Evolutionary conservation across 148 eudicot species (phyloP).

Genomic region (Silene latifolia): DNA sequence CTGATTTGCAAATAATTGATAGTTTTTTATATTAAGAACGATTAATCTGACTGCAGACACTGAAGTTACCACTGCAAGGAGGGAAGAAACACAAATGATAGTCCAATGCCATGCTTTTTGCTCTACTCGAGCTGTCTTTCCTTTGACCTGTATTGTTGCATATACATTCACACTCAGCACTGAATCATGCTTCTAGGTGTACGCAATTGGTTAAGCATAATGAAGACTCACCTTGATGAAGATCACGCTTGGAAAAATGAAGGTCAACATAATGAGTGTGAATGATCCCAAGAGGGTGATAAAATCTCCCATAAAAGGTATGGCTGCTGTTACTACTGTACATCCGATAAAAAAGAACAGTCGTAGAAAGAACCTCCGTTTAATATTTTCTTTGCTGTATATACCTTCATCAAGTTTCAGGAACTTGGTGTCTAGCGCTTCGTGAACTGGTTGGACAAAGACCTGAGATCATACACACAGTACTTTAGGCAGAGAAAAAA

Average conservation of each 20-base stretch:
- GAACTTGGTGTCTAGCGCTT: conserved; percentile 54
- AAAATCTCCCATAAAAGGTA: conserved; percentile 68
- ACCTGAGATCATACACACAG: conserved; percentile 31
- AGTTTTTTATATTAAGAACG: conserved; percentile 29
- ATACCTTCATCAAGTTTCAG: conserved; percentile 36
- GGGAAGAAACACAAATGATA: conserved; percentile 35
- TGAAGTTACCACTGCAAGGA: conserved; percentile 46
- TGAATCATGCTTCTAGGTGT: neutral
- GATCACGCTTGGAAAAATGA: conserved; percentile 62
- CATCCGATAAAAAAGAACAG: conserved; percentile 40
- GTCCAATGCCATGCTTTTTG: conserved; percentile 57
- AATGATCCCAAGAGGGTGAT: conserved; percentile 53
- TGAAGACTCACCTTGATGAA: conserved; percentile 44
- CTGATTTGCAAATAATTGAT: conserved; percentile 45
- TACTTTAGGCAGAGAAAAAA: neutral
- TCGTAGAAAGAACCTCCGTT: conserved; percentile 40
- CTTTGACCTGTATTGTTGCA: conserved; percentile 40
- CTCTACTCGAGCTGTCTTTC: conserved; percentile 32
- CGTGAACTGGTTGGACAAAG: conserved; percentile 55
- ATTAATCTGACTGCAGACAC: conserved; percentile 45
- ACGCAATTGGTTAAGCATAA: neutral
- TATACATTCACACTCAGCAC: conserved; percentile 4
- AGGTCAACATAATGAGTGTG: conserved; percentile 42
- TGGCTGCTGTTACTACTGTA: conserved; percentile 52
- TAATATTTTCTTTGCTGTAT: conserved; percentile 44